phyloP scores from a whole-genome alignment of 1,139 yeast species.

The Pichia sp. region DNA sequence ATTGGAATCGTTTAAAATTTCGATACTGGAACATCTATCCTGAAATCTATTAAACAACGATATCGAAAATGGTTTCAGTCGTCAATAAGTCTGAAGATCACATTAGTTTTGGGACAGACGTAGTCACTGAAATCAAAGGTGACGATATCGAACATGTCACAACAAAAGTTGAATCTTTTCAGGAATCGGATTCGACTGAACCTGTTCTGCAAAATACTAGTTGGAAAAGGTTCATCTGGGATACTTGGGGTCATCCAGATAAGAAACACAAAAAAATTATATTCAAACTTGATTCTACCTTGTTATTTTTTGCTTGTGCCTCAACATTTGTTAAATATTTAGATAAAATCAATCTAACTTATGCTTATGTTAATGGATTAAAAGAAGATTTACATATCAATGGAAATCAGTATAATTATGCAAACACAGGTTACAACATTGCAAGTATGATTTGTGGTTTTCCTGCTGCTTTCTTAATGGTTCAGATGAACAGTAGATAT shows the following conservation, averaged over 20 bases:
- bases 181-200: background rate
- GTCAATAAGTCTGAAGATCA: background rate
- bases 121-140: background rate
- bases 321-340: constrained; percentile 44
- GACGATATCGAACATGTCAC: background rate
- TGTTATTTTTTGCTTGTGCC: constrained; percentile 25
- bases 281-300: constrained; percentile 38
- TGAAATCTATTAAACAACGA: background rate
- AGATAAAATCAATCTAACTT: constrained; percentile 47
- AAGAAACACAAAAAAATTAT: constrained; percentile 30
- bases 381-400: constrained; percentile 46
- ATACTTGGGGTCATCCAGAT: constrained; percentile 10
- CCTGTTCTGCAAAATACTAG: background rate
- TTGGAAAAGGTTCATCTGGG: constrained; percentile 9
- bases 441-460: constrained; percentile 48
- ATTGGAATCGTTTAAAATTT: too few species aligned
- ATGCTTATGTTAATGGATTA: constrained; percentile 62
- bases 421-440: constrained; percentile 55
- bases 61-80: background rate
- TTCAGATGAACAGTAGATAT: constrained; percentile 33
- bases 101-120: background rate
- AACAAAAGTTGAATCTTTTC: background rate
- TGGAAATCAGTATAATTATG: constrained; percentile 47
- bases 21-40: too few species aligned
- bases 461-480: constrained; percentile 35